Evolutionary conservation across 2,329 filamentous ascomycete species (phyloP), one percentile per base, ranked within the genome.

Genomic region (Clarireedia sp.): DNA sequence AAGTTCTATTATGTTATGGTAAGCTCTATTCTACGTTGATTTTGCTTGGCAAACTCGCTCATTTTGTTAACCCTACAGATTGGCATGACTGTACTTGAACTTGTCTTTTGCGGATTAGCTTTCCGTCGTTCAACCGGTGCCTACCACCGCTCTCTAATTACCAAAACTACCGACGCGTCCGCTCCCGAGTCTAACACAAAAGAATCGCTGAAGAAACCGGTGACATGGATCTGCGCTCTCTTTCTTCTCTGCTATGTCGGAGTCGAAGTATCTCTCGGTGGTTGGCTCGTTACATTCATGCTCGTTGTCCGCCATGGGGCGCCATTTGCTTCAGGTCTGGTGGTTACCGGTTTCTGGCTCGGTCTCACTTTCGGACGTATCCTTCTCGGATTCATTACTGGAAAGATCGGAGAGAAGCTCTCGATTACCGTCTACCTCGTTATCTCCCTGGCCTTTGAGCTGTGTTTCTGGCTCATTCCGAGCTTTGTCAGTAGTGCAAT

Each of bases 201-300:
- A 60, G 57, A 67, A 62, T 40, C 63, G 29, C 53, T 80, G 7
- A 46, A 66, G 72, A 74, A 62, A 72, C 76, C 73, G 2, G 57
- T 60, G 17, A 86, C 86, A 3, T 90, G 87, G 86, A 73, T 89
- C 17, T 75, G 82, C 43, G 78, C 88, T 2, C 57, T 86, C 2
- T 95, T 94, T 67, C 73, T 95, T 16, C 76, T 94, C 5, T 81
- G 81, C 14, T 95, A 95, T 64, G 86, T 91, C 0, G 90, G 90
- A 2, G 77, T 82, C 4, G 89, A 95, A 69, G 86, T 89, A 57
- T 82, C 81, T 1, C 73, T 90, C 2, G 85, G 85, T 16, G 89
- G 87, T 16, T 91, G 88, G 87, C 85, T 95, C 59, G 85, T 89
- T 49, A 86, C 85, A 0, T 94, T 95, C 67, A 94, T 95, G 87